Conservation (phyloP, 1,284 basidiomycete genomes). For the Peniophora sp. region DNA sequence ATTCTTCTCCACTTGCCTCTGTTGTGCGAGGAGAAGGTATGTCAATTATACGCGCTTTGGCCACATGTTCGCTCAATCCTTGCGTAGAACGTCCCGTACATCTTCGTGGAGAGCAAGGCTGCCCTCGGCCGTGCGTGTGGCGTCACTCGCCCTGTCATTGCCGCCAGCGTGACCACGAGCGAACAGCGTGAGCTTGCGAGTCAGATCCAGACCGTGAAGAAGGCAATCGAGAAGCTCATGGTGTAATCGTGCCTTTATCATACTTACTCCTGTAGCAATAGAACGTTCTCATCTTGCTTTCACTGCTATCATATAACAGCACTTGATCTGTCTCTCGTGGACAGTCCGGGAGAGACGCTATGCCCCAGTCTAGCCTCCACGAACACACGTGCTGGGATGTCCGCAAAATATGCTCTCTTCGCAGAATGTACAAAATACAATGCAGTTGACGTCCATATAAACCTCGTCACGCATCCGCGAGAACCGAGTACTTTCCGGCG, state of each 20-base stretch:
- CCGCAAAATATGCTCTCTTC: too few relatives aligned
- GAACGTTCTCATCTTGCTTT: too few relatives aligned
- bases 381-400: too few relatives aligned
- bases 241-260: slow-evolving; percentile 10
- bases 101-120: slow-evolving; percentile 92
- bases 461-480: neutral
- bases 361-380: too few relatives aligned
- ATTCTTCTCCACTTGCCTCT: slow-evolving; percentile 96
- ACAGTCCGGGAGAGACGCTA: too few relatives aligned
- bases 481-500: slow-evolving; percentile 18
- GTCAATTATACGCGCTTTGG: too few relatives aligned
- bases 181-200: slow-evolving; percentile 89
- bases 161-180: slow-evolving; percentile 92
- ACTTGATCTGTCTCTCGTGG: too few relatives aligned
- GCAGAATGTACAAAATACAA: too few relatives aligned
- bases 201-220: slow-evolving; percentile 88
- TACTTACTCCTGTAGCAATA: too few relatives aligned
- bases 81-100: slow-evolving; percentile 85
- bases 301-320: too few relatives aligned
- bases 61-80: slow-evolving; percentile 5
- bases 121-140: slow-evolving; percentile 95
- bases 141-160: slow-evolving; percentile 92
- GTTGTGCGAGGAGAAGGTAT: slow-evolving; percentile 95
- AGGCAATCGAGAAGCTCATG: slow-evolving; percentile 77
- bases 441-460: too few relatives aligned